Base-by-base conservation (phyloP, 164 flowering plant genomes). In the Euptelea pleiosperma region DNA sequence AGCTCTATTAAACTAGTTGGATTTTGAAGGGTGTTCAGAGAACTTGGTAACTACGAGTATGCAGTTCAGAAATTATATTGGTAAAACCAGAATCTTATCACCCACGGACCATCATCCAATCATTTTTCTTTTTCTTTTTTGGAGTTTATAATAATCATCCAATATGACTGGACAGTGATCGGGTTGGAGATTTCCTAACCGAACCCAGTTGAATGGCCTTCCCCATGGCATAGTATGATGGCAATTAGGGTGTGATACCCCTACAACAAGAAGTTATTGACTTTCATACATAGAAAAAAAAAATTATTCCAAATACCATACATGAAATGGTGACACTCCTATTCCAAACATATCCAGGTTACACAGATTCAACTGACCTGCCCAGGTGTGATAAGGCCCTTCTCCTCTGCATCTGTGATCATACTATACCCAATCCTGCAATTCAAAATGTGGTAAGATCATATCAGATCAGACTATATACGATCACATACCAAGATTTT, bases 381-480 rank as follows among this genome's bases (percentile, higher is more conserved):
- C 45, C 97, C 96, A 0, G 96, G 96, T 34, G 64, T 80, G 41
- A 91, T 86, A 8, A 84, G 75, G 8, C 97, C 95, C 64, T 82
- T 86, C 46, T 69, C 82, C 71, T 91, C 97, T 47, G 93, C 97
- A 70, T 91, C 96, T n/a, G 72, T 31, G 56, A 88, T 84, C 97
- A 91, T 84, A 60, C 96, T 84, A 54, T 79, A 86, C 21, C 89
- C 97, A 70, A 83, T 87, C 84, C 96, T 87, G 81, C 70, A 71
- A 45, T 41, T 15, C 15, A n/a, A 30, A 59, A 56, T 54, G 29
- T 22, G 26, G 33, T 8, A 4, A 39, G 29, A 45, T 5, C 42
- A 57, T 19, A 2, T 53, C 16, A 53, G 43, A 19, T 2, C n/a
- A 26, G 3, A 29, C 12, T 31, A 35, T 21, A 53, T 36, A 19